Base-by-base conservation (phyloP, 768 basidiomycete species). In the Cyclocybe cylindracea region DNA sequence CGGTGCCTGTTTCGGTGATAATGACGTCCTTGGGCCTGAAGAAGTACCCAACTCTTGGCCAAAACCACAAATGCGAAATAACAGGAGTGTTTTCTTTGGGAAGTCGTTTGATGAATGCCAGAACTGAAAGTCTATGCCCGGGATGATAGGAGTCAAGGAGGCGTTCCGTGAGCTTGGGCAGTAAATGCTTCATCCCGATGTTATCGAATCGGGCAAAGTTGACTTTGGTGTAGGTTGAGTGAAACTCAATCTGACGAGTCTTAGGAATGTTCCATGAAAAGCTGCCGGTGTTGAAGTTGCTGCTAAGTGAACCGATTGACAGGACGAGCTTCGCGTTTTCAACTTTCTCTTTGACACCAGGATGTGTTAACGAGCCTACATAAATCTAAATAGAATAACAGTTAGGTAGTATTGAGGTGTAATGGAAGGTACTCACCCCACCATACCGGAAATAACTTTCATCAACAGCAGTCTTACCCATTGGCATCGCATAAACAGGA, bases 221-320 rank as follows among this genome's bases (percentile, higher is more conserved):
- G 32, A 89, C 76, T 46, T 78, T 76, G 2, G 82, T 84, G 61
- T 85, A 76, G 58, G 85, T 79, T 0, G 89, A 89, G 64, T 92
- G 91, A 13, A 91, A 66, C 88, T 90, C 88, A 54, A 90, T 70
- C 10, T 80, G 82, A 36, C 73, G 73, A 10, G 67, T 62, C 0
- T 72, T 71, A 4, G 84, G 82, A 39, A 86, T 83, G 44, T 77
- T 78, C 59, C 87, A 89, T 0, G 86, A 84, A 67, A 90, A 92
- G 66, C 86, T 87, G 18, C 90, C 91, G 2, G 87, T 89, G 66
- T 94, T 94, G 73, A 90, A 91, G 65, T 94, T 91, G 39, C 80
- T 83, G 65, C 79, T 81, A 48, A 89, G 69, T 1, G 71, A 67
- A 2, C 89, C 89, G 52, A 94, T 71, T 7, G 85, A 87, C 14